Evolutionary conservation across 129 eudicot species (phyloP).

Genomic region (Dittrichia graveolens): DNA sequence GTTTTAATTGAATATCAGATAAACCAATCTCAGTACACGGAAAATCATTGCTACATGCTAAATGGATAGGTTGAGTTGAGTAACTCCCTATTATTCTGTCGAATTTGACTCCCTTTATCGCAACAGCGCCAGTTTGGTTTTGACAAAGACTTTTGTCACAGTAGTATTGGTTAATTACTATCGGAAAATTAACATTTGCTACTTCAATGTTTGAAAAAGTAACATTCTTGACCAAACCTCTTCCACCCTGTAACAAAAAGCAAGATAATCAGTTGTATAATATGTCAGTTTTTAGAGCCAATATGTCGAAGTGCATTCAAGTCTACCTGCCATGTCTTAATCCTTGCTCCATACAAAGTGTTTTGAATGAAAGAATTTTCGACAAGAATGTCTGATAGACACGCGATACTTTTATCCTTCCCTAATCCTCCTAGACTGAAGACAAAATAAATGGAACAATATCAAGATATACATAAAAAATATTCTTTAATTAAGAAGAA

Average conservation of each 20-base stretch:
- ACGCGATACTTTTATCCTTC: slow-evolving; percentile 69
- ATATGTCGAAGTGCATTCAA: not conserved
- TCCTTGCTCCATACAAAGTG: slow-evolving; percentile 72
- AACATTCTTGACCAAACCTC: slow-evolving; percentile 74
- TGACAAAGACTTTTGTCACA: slow-evolving; percentile 65
- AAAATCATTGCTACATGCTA: slow-evolving; percentile 62
- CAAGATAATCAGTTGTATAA: not conserved
- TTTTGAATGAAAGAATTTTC: slow-evolving; percentile 58
- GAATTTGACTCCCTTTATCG: slow-evolving; percentile 59
- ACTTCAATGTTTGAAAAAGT: slow-evolving; percentile 71
- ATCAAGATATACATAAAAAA: not conserved
- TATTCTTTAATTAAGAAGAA: not conserved
- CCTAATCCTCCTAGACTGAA: slow-evolving; percentile 91
- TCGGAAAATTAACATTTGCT: slow-evolving; percentile 63
- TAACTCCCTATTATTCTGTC: slow-evolving; percentile 61
- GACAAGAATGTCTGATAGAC: slow-evolving; percentile 69
- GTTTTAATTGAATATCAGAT: slow-evolving; percentile 52
- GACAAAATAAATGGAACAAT: not conserved
- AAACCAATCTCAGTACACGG: slow-evolving; percentile 58
- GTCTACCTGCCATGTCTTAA: slow-evolving; percentile 90
- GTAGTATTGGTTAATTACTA: slow-evolving; percentile 79
- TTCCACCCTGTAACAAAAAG: slow-evolving; percentile 58
- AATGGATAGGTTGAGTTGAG: slow-evolving; percentile 61
- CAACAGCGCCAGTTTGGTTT: slow-evolving; percentile 69
- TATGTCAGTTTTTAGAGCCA: not conserved